These are phyloP conservation scores for Tulasnella sp. DNA, from an alignment of 768 basidiomycete genomes.

Conservation along the genomic window DNA sequence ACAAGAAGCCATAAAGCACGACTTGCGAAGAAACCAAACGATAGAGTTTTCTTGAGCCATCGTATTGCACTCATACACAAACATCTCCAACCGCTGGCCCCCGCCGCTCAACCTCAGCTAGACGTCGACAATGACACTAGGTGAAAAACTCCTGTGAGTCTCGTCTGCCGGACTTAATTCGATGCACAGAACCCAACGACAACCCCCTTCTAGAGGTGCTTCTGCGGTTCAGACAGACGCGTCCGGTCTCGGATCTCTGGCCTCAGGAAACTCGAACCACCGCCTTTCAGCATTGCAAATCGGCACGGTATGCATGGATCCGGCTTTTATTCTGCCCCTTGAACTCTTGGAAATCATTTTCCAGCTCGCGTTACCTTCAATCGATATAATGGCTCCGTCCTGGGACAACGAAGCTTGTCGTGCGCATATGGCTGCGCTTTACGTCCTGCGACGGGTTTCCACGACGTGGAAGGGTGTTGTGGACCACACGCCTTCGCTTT, in stretches of 20 bases:
- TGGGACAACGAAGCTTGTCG: background rate
- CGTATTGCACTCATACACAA: too few species aligned
- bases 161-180: too few species aligned
- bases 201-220: background rate
- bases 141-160: too few species aligned
- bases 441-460: background rate
- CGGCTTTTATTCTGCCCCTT: background rate
- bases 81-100: too few species aligned
- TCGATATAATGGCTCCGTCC: background rate
- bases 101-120: too few species aligned
- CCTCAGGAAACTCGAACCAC: background rate
- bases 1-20: too few species aligned
- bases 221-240: background rate
- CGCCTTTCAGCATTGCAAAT: too few species aligned
- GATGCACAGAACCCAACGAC: too few species aligned
- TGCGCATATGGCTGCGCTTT: background rate
- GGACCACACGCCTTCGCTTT: background rate
- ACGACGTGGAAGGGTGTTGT: background rate
- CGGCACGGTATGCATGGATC: background rate
- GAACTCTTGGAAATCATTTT: background rate
- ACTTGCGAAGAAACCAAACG: too few species aligned
- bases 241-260: background rate
- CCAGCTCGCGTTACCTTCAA: background rate
- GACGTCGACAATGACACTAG: too few species aligned
- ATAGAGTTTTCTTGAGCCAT: too few species aligned